These are phyloP conservation scores for Mucor ambiguus DNA, from an alignment of 371 early-diverging fungal genomes.

Conservation along the genomic window DNA sequence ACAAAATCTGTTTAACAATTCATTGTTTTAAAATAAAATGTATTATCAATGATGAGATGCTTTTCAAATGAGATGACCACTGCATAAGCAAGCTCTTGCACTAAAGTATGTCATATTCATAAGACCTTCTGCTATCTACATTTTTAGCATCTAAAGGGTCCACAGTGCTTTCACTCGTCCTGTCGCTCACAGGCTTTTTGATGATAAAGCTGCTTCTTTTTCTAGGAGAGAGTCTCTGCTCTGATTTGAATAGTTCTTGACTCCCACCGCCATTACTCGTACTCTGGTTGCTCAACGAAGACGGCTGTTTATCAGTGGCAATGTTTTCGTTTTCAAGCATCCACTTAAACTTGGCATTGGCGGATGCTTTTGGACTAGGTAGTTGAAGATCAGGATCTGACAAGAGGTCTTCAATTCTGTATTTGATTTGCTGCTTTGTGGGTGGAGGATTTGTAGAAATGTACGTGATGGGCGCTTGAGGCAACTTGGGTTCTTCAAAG, in stretches of 20 bases:
- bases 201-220: slow-evolving; percentile 26
- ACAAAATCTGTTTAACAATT: slow-evolving; percentile 18
- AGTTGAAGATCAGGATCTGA: slow-evolving; percentile 39
- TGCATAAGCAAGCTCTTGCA: neutral
- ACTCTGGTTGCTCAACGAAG: neutral
- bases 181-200: neutral
- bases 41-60: too few species aligned
- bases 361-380: slow-evolving; percentile 11
- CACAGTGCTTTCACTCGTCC: neutral
- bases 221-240: slow-evolving; percentile 7
- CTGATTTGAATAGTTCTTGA: slow-evolving; percentile 17
- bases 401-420: slow-evolving; percentile 47
- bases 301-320: neutral
- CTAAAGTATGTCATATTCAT: slow-evolving; percentile 28
- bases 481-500: neutral
- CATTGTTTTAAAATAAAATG: too few species aligned
- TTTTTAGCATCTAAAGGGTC: slow-evolving; percentile 40
- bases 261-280: neutral
- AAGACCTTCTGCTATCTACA: slow-evolving; percentile 29
- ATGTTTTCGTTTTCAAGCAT: slow-evolving; percentile 18
- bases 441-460: slow-evolving; percentile 32
- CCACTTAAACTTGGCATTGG: slow-evolving; percentile 36
- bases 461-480: slow-evolving; percentile 16
- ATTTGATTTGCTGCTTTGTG: slow-evolving; percentile 34
- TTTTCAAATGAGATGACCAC: too few species aligned